Base-by-base conservation (phyloP, 345 rosid species). In the Hibiscus trionum region DNA sequence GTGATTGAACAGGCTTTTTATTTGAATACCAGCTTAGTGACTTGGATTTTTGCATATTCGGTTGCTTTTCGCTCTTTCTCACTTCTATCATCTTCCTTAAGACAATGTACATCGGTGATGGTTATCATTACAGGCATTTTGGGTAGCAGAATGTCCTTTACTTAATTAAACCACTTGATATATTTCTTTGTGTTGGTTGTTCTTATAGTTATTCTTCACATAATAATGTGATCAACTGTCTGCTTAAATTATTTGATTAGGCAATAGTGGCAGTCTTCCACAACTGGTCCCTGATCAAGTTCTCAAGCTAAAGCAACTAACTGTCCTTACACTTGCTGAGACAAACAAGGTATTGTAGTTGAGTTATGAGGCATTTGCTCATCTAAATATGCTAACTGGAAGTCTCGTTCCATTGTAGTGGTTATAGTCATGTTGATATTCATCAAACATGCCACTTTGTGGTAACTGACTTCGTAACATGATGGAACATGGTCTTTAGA, bases 271-370 rank as follows among this genome's bases (percentile, higher is more conserved):
- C 44, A 79, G 59, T 74, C 82, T 91, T 74, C 96, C 89, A 1
- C 86, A 73, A 17, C 73, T 95, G 85, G 73, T 72, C 77, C 88
- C 96, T 76, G 93, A 86, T 62, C 99, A 95, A 84, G 80, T 87
- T 77, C 91, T 88, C 33, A 95, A 95, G 87, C 83, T 90, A 56
- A 95, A 89, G 82, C 97, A 92, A 82, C 97, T 95, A 24, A 92
- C 99, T 61, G 91, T 95, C 56, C 99, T 95, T 72, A 91, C 97
- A 52, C 89, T 90, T 65, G 97, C 97, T 9, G 97, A 89, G 84
- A 85, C 90, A 24, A 87, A 85, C 77, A 92, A 95, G 97, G 99
- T 94, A 66, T 70, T 0, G 9, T 69, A 64, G 6, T n/a, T 39
- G 24, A 19, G 47, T 27, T 66, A 5, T 21, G 49, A 65, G n/a